These are phyloP conservation scores for Solanum hybrid DNA, from an alignment of 305 asterid genomes.

Conservation along the genomic window DNA sequence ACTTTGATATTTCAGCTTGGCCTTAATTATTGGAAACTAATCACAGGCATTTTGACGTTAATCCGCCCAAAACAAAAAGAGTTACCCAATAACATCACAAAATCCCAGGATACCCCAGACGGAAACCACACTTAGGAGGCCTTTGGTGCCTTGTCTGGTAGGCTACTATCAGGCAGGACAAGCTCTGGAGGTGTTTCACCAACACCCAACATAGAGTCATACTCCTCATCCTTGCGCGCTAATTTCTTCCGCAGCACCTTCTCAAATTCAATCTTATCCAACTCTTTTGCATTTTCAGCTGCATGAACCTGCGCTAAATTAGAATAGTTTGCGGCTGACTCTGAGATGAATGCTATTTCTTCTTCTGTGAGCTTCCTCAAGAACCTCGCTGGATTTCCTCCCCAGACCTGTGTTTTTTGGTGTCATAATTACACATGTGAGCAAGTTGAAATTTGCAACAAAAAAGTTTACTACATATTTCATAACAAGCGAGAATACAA, in stretches of 20 bases:
- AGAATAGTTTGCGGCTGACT: constrained; percentile 73
- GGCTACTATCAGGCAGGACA: constrained; percentile 27
- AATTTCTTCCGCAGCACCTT: constrained; percentile 70
- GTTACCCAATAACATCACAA: neutral
- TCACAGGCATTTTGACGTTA: constrained; percentile 20
- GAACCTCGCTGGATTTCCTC: constrained; percentile 96
- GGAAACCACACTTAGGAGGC: constrained; percentile 23
- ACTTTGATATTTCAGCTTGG: constrained; percentile 31
- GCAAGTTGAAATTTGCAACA: neutral
- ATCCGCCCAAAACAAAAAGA: constrained; percentile 17
- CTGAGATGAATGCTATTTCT: constrained; percentile 73
- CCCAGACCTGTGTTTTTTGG: constrained; percentile 58
- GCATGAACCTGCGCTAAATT: constrained; percentile 73
- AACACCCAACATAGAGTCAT: constrained; percentile 44
- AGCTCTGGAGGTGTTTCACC: constrained; percentile 49
- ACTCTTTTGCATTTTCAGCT: constrained; percentile 74
- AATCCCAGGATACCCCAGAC: neutral
- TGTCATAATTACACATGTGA: neutral
- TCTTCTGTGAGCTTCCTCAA: constrained; percentile 85
- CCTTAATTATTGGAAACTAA: constrained; percentile 44
- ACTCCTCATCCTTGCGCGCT: constrained; percentile 39
- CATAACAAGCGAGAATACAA: neutral
- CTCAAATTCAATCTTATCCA: constrained; percentile 67
- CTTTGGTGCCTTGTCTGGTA: constrained; percentile 43
- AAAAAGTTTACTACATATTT: neutral